These are phyloP conservation scores for Capsicum rhomboideum DNA, from an alignment of 257 asterid genomes.

Conservation along the genomic window DNA sequence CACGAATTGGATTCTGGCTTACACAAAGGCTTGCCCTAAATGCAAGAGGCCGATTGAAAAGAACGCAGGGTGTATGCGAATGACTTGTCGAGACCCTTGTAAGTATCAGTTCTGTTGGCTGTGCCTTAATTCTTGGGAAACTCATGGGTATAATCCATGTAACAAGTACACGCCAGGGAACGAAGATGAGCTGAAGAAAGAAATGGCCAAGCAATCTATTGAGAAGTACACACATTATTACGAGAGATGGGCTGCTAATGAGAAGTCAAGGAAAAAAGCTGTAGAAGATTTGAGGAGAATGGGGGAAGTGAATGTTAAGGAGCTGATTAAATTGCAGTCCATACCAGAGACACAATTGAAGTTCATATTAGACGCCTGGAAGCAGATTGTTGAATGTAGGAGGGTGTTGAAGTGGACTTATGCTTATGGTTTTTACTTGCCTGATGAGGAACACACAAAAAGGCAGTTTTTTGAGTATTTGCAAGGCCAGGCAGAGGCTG, in stretches of 20 bases:
- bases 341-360: conserved; percentile 7
- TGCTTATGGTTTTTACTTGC: conserved; percentile 11
- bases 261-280: conserved; percentile 5
- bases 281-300: conserved; percentile 1
- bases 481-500: conserved; percentile 6
- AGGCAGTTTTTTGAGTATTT: conserved; percentile 5
- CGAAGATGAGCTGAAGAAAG: conserved; percentile 3
- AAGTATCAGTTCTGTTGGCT: conserved; percentile 8
- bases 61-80: conserved; percentile 11
- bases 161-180: conserved; percentile 4
- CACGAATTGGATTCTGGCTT: conserved; percentile 11
- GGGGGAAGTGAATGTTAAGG: conserved; percentile 1
- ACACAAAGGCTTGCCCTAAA: conserved; percentile 10
- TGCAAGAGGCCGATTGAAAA: conserved; percentile 10
- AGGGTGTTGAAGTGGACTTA: conserved; percentile 11
- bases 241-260: conserved; percentile 13
- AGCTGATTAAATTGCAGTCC: conserved; percentile 4
- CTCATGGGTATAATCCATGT: conserved; percentile 8
- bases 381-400: conserved; percentile 4
- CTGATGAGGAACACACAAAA: conserved; percentile 2
- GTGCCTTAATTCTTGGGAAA: conserved; percentile 4
- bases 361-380: conserved; percentile 8
- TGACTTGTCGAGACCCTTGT: conserved; percentile 5
- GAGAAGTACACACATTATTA: conserved; percentile 14
- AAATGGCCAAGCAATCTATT: conserved; percentile 5